These are phyloP conservation scores for Larix kaempferi DNA, from an alignment of 75 land plant genomes.

Conservation along the genomic window DNA sequence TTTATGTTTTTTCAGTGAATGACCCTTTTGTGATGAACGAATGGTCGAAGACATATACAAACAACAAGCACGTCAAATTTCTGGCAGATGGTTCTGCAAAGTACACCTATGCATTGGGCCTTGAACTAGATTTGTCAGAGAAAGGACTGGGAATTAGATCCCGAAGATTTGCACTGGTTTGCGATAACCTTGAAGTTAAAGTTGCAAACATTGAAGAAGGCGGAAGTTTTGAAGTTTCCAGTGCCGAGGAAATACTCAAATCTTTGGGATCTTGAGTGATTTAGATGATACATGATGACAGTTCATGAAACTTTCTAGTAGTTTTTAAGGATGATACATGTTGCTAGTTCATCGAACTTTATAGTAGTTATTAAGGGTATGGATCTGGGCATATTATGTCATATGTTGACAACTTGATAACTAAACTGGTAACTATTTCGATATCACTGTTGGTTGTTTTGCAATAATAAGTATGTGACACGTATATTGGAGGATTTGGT, in stretches of 20 bases:
- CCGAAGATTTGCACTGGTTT: slow-evolving; percentile 68
- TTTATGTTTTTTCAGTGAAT: slow-evolving; percentile 49
- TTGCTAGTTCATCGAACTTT: too few species aligned
- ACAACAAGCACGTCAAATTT: slow-evolving; percentile 68
- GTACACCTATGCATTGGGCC: slow-evolving; percentile 78
- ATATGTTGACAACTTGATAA: not conserved
- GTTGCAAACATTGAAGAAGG: slow-evolving; percentile 83
- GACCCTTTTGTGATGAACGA: slow-evolving; percentile 93
- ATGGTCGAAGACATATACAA: slow-evolving; percentile 85
- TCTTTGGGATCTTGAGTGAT: slow-evolving; percentile 21
- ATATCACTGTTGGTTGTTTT: not conserved
- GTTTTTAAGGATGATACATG: not conserved
- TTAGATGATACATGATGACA: not conserved
- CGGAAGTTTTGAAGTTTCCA: slow-evolving; percentile 64
- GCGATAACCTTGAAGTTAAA: slow-evolving; percentile 74
- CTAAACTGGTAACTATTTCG: not conserved
- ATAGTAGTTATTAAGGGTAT: not conserved
- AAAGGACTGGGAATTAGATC: slow-evolving; percentile 85
- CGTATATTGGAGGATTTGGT: too few species aligned
- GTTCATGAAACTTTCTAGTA: not conserved
- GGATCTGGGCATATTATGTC: not conserved
- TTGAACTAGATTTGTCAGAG: slow-evolving; percentile 82
- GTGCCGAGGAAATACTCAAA: slow-evolving; percentile 84
- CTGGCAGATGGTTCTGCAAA: slow-evolving; percentile 85
- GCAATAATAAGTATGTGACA: not conserved